Evolutionary conservation across 169 alveolate species (phyloP), one percentile per base, ranked within the genome.

Genomic region (Plasmodium gonderi): DNA sequence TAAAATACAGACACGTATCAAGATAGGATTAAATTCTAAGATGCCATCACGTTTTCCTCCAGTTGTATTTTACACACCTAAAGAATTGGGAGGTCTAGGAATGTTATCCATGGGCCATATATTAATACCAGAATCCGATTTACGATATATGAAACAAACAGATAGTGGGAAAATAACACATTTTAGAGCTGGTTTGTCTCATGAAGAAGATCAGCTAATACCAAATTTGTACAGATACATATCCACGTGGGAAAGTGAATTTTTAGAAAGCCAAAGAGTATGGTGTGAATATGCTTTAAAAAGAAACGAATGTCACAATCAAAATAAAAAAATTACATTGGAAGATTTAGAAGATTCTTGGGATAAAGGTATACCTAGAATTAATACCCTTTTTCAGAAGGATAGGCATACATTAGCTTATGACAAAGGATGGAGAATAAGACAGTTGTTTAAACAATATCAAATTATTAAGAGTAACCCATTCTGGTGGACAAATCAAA

Each of bases 21-120:
- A 99, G 96, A 99, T 99, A 75, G 99, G 99, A 1, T 95, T 99
- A 75, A 99, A 99, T 95, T 98, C 99, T 42, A 99, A 99, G 95
- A 99, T 99, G 99, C 99, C 99, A 49, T 97, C 99, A 42, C 97
- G 99, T 38, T 99, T 99, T 98, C 99, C 99, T 3, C 99, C 99
- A 0, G 99, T 99, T 38, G 99, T 99, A 17, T 99, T 99, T 96
- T 99, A 99, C 96, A 99, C 99, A 11, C 99, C 99, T 29, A 99
- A 99, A 96, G 99, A 99, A 95, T 97, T 99, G 90, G 99, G 99
- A 9, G 99, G 99, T 0, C 94, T 99, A 51, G 99, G 99, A 17
- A 99, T 99, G 99, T 97, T 99, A 42, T 98, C 99, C 2, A 99
- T 99, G 99, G 99, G 99, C 0, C 99, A 99, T 95, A 99, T 99